A percentile compares a stretch with the other conserved stretches of the same genome.
Conservation (phyloP, 1,139 yeast genomes). For the Blastobotrys serpentis region DNA sequence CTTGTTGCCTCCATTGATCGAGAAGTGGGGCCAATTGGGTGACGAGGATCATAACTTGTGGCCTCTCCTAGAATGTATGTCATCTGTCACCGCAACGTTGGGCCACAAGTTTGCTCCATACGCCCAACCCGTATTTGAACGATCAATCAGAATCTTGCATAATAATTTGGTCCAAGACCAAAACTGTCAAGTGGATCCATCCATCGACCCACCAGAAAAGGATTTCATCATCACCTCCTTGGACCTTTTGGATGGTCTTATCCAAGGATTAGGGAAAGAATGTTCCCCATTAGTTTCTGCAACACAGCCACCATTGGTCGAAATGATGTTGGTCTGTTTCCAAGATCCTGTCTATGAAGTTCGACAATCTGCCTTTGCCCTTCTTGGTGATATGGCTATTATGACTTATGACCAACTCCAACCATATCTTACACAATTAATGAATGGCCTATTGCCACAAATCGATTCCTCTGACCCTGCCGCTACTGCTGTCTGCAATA, state of each 20-base stretch:
- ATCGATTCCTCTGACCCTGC: constrained; percentile 56
- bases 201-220: constrained; percentile 75
- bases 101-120: constrained; percentile 85
- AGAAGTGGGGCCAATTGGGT: constrained; percentile 68
- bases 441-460: constrained; percentile 56
- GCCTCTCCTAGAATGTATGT: constrained; percentile 91
- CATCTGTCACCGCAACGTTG: constrained; percentile 83
- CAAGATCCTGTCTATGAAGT: constrained; percentile 81
- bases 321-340: constrained; percentile 65
- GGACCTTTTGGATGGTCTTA: constrained; percentile 86
- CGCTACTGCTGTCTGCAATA: constrained; percentile 69
- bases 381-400: constrained; percentile 83
- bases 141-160: constrained; percentile 69
- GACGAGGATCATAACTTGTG: constrained; percentile 84
- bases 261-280: constrained; percentile 78
- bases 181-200: constrained; percentile 65
- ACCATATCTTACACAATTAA: constrained; percentile 57
- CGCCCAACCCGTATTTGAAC: constrained; percentile 82
- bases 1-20: constrained; percentile 76
- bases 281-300: constrained; percentile 54
- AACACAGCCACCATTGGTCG: constrained; percentile 51
- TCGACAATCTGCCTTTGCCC: constrained; percentile 87
- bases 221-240: constrained; percentile 87
- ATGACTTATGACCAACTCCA: constrained; percentile 55
- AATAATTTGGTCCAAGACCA: constrained; percentile 68